Conservation (phyloP, 441 rosid species). For the Gossypium gossypioides region DNA sequence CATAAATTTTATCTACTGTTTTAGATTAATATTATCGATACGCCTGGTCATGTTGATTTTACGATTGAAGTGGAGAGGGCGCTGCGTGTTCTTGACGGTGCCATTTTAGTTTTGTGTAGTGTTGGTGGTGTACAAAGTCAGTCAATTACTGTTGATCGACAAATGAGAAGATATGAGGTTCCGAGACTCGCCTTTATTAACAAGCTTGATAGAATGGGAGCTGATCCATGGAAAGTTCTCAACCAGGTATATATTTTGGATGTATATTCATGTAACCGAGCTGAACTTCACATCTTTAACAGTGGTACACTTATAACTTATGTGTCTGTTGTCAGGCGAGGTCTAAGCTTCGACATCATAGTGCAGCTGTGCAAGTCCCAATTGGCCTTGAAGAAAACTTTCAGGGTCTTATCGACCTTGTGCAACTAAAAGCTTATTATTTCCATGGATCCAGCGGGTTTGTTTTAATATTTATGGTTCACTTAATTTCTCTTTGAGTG, state of each 20-base stretch:
- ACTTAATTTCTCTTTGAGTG: slow-evolving; percentile 1
- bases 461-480: slow-evolving; percentile 20
- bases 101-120: slow-evolving; percentile 85
- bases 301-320: slow-evolving; percentile 5
- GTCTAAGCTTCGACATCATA: slow-evolving; percentile 81
- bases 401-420: slow-evolving; percentile 82
- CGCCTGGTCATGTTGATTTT: slow-evolving; percentile 96
- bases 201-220: slow-evolving; percentile 98
- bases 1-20: background rate
- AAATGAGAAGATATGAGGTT: slow-evolving; percentile 95
- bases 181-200: slow-evolving; percentile 88
- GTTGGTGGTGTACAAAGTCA: slow-evolving; percentile 99
- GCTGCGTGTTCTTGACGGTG: slow-evolving; percentile 89
- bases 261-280: background rate
- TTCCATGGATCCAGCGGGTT: slow-evolving; percentile 39
- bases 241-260: slow-evolving; percentile 46
- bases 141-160: slow-evolving; percentile 94
- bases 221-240: slow-evolving; percentile 97
- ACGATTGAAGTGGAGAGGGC: slow-evolving; percentile 98
- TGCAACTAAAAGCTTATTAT: slow-evolving; percentile 16
- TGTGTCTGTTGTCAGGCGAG: slow-evolving; percentile 49
- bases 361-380: slow-evolving; percentile 49
- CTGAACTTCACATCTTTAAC: background rate
- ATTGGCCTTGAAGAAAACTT: slow-evolving; percentile 64
- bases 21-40: slow-evolving; percentile 86